A percentile compares a stretch with the other conserved stretches of the same genome.
Conservation (phyloP, 805 yeast genomes). For the Yarrowia keelungensis region DNA sequence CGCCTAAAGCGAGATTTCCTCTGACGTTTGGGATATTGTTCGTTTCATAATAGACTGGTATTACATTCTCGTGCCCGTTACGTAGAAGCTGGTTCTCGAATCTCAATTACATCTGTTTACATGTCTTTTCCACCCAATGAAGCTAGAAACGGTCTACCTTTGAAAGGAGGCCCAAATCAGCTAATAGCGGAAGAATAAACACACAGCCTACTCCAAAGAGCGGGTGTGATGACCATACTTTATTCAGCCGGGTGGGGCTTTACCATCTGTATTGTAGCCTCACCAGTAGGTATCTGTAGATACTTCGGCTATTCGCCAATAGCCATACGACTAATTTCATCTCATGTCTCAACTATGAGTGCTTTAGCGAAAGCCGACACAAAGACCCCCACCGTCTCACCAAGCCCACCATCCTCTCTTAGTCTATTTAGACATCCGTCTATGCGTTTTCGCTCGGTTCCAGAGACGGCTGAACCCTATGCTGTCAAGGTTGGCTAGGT, state of each 20-base stretch:
- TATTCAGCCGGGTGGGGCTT: constrained; percentile 25
- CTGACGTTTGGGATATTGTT: background rate
- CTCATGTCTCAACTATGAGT: background rate
- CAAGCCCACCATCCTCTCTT: background rate
- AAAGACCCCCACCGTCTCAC: constrained; percentile 8
- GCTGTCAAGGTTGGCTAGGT: background rate
- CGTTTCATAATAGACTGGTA: too few relatives aligned
- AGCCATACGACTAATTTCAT: too few relatives aligned
- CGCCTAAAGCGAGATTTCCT: background rate
- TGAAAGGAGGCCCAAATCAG: constrained; percentile 1
- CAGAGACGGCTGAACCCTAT: constrained; percentile 12
- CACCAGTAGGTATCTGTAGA: too few relatives aligned
- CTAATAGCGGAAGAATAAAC: background rate
- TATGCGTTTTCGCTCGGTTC: background rate
- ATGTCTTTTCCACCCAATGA: background rate
- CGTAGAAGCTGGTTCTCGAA: too few relatives aligned
- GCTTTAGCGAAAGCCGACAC: background rate
- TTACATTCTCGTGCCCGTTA: too few relatives aligned
- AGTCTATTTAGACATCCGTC: background rate
- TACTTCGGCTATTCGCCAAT: too few relatives aligned
- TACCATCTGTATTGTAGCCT: background rate
- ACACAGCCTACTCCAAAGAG: background rate
- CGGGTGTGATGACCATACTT: background rate
- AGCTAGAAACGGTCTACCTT: constrained; percentile 1
- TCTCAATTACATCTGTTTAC: too few relatives aligned